Conservation (phyloP, 441 rosid species). For the Eruca vesicaria region DNA sequence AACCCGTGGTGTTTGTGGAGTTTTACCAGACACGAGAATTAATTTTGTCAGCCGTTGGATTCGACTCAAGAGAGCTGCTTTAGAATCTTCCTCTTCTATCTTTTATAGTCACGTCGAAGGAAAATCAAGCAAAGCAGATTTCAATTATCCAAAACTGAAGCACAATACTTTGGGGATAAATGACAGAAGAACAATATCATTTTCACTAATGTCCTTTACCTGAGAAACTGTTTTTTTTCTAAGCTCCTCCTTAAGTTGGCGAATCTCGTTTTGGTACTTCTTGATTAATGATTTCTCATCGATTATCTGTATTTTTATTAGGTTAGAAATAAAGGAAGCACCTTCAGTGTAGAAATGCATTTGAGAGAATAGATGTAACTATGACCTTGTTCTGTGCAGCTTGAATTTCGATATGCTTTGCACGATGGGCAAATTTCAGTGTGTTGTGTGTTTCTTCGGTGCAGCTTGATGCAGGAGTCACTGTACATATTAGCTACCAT, state of each 20-base stretch:
- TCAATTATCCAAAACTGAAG: conserved; percentile 6
- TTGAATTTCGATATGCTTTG: conserved; percentile 75
- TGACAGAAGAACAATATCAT: conserved; percentile 56
- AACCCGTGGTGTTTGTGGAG: conserved; percentile 72
- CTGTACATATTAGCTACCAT: conserved; percentile 74
- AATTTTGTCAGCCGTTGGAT: conserved; percentile 92
- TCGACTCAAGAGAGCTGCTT: conserved; percentile 94
- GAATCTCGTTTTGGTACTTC: conserved; percentile 76
- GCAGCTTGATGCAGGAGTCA: conserved; percentile 75
- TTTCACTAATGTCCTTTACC: conserved; percentile 59
- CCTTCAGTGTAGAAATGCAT: conserved; percentile 7
- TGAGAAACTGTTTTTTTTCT: conserved; percentile 70
- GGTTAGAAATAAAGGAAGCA: conserved; percentile 28
- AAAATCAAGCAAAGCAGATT: conserved; percentile 12
- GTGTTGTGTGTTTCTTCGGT: conserved; percentile 81
- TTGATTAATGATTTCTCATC: conserved; percentile 77
- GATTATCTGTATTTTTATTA: conserved; percentile 50
- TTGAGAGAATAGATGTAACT: conserved; percentile 12
- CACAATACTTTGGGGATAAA: neutral
- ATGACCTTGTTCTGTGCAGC: conserved; percentile 68
- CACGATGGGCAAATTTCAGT: conserved; percentile 75
- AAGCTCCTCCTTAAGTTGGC: conserved; percentile 69
- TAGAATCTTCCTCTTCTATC: conserved; percentile 99
- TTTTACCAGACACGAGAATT: conserved; percentile 90
- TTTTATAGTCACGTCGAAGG: conserved; percentile 42